A percentile compares a stretch with the other conserved stretches of the same genome.
These are phyloP conservation scores for Lasiodiplodia hormozganensis DNA, from an alignment of 2,329 filamentous ascomycete genomes.

Conservation along the genomic window DNA sequence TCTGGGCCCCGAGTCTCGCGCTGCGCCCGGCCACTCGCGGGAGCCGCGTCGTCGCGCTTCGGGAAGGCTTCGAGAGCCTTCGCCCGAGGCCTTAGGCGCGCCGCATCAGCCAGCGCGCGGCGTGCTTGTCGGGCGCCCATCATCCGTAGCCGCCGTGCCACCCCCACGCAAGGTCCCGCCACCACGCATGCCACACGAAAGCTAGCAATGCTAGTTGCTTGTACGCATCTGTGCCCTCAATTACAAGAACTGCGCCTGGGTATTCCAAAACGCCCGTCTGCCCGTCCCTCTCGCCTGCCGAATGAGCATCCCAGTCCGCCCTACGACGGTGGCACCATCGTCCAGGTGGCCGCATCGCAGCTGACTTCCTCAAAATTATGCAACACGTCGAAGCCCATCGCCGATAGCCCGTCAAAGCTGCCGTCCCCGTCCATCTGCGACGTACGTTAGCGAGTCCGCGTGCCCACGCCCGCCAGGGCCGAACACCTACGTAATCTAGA, in stretches of 20 bases:
- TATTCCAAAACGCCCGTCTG: constrained; percentile 31
- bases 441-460: constrained; percentile 36
- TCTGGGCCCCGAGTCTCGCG: constrained; percentile 1
- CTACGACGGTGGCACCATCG: constrained; percentile 57
- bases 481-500: constrained; percentile 75
- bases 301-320: neutral
- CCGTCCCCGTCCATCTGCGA: constrained; percentile 73
- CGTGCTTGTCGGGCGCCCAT: neutral
- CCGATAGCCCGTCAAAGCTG: constrained; percentile 73
- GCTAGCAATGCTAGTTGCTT: neutral
- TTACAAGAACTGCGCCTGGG: constrained; percentile 25
- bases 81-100: constrained; percentile 3
- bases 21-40: neutral
- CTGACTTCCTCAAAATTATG: constrained; percentile 85
- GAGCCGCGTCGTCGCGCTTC: constrained; percentile 2
- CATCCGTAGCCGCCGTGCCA: neutral
- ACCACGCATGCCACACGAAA: constrained; percentile 2
- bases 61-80: constrained; percentile 24
- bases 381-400: constrained; percentile 80
- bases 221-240: constrained; percentile 1
- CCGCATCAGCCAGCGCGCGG: neutral
- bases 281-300: neutral
- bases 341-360: constrained; percentile 69
- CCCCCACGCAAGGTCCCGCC: constrained; percentile 19
- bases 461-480: constrained; percentile 33